Evolutionary conservation across 2,329 filamentous ascomycete genomes (phyloP).

Genomic region (Escovopsis sp.): DNA sequence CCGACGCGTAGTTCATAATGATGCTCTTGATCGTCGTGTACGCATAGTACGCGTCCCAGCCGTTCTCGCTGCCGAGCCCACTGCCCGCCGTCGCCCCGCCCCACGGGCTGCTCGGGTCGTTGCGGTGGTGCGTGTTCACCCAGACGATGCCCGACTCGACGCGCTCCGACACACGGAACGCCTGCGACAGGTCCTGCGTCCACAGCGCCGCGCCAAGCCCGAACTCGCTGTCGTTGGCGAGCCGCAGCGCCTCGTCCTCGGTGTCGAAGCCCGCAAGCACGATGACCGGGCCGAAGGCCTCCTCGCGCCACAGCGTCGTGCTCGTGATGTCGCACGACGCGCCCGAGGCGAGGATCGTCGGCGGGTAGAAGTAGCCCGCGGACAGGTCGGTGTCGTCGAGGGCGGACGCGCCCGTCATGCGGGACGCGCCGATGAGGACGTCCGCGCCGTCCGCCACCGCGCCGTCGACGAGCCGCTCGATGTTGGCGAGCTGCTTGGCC

Average conservation of each 20-base stretch:
- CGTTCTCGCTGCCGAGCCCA: constrained; percentile 60
- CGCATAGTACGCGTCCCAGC: constrained; percentile 44
- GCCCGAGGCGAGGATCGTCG: constrained; percentile 51
- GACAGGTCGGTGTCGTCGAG: constrained; percentile 37
- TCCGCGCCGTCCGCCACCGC: constrained; percentile 37
- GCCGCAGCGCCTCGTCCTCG: constrained; percentile 52
- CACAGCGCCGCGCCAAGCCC: constrained; percentile 65
- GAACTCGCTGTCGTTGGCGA: constrained; percentile 62
- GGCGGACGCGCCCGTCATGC: constrained; percentile 29
- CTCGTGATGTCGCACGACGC: constrained; percentile 42
- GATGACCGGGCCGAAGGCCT: constrained; percentile 73
- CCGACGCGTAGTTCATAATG: constrained; percentile 51
- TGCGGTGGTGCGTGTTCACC: constrained; percentile 51
- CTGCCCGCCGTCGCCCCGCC: constrained; percentile 46
- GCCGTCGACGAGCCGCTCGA: constrained; percentile 48
- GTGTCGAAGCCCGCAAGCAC: constrained; percentile 60
- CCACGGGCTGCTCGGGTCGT: constrained; percentile 58
- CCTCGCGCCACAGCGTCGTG: constrained; percentile 62
- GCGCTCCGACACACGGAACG: constrained; percentile 57
- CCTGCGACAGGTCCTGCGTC: constrained; percentile 60
- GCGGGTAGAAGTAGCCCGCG: constrained; percentile 60
- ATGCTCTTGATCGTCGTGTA: constrained; percentile 50
- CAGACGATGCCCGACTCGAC: constrained; percentile 50
- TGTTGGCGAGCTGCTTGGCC: constrained; percentile 45
- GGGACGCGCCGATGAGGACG: constrained; percentile 28